phyloP scores from a whole-genome alignment of 345 rosid species.

The Eucalyptus victrix region DNA sequence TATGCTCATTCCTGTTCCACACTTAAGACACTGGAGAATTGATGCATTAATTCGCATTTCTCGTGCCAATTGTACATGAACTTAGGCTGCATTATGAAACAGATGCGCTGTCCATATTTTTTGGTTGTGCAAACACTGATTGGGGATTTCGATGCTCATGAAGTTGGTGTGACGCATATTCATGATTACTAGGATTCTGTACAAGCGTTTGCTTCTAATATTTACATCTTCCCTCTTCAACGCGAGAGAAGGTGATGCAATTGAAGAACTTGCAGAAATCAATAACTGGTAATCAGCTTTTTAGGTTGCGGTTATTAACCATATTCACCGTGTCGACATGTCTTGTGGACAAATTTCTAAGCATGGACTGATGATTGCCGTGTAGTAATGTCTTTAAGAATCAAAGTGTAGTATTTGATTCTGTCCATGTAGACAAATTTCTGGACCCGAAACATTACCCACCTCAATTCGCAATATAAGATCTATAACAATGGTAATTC shows the following conservation, averaged over 20 bases:
- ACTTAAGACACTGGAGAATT: not conserved
- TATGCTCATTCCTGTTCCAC: not conserved
- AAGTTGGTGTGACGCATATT: not conserved
- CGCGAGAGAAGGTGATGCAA: not conserved
- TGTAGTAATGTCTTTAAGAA: too few species aligned
- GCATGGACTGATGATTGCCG: too few species aligned
- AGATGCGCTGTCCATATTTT: not conserved
- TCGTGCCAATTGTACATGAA: rapidly evolving
- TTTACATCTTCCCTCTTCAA: not conserved
- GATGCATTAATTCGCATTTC: not conserved
- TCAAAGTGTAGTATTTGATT: too few species aligned
- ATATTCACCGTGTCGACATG: rapidly evolving
- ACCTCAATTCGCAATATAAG: too few species aligned
- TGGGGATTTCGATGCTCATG: not conserved
- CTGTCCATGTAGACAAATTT: too few species aligned
- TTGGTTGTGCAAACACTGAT: not conserved
- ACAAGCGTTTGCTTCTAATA: not conserved
- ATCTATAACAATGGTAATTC: too few species aligned
- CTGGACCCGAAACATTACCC: too few species aligned
- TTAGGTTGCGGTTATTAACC: too few species aligned
- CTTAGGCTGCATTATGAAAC: not conserved
- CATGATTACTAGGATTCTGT: not conserved
- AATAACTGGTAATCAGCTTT: not conserved
- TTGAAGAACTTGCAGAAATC: not conserved
- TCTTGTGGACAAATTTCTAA: too few species aligned